Evolutionary conservation across 805 yeast species (phyloP).

Genomic region (Zygoascus ofunaensis): DNA sequence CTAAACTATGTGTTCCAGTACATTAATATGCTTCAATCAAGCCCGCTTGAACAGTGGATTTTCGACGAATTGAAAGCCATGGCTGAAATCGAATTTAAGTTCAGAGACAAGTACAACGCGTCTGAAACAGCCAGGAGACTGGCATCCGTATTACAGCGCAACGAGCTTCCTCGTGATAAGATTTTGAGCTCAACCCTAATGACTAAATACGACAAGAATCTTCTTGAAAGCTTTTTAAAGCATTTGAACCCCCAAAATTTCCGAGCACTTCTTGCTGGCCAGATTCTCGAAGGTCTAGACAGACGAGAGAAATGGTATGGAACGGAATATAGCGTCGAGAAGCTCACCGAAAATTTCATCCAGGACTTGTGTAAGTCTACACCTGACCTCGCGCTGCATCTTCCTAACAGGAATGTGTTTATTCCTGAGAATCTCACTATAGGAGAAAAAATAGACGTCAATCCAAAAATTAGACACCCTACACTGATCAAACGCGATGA

Average conservation of each 20-base stretch:
- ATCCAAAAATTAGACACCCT: conserved; percentile 47
- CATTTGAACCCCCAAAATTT: conserved; percentile 51
- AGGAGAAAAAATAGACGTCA: conserved; percentile 30
- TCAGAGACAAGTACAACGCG: conserved; percentile 67
- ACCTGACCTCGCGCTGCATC: conserved; percentile 34
- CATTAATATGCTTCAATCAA: conserved; percentile 46
- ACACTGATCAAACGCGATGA: conserved; percentile 45
- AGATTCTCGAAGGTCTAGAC: conserved; percentile 40
- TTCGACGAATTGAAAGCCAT: conserved; percentile 67
- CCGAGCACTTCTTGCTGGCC: conserved; percentile 47
- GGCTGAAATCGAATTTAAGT: conserved; percentile 62
- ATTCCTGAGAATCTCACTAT: conserved; percentile 73
- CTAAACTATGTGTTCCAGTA: conserved; percentile 60
- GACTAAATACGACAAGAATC: conserved; percentile 48
- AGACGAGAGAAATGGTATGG: conserved; percentile 81
- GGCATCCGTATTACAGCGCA: conserved; percentile 52
- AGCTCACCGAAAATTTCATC: conserved; percentile 25
- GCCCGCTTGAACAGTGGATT: conserved; percentile 69
- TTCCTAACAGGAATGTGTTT: conserved; percentile 71
- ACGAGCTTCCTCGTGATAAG: conserved; percentile 51
- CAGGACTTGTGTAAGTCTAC: conserved; percentile 26
- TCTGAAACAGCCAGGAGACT: conserved; percentile 62
- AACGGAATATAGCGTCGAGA: conserved; percentile 52
- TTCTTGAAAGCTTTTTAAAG: conserved; percentile 41
- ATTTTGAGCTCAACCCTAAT: conserved; percentile 50